phyloP scores from a whole-genome alignment of 129 eudicot species.

The Chrysanthemum lavandulifolium region DNA sequence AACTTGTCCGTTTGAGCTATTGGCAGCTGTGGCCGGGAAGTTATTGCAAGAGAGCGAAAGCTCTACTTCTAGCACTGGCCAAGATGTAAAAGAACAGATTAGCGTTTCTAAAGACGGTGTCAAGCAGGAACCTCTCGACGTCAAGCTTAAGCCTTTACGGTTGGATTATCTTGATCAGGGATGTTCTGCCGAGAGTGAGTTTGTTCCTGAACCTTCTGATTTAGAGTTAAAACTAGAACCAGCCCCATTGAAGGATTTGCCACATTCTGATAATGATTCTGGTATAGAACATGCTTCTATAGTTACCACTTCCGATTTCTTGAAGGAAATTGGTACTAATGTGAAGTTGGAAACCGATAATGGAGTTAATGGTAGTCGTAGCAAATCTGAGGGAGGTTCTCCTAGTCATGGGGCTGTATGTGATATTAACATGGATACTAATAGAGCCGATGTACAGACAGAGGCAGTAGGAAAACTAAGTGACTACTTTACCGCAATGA shows the following conservation, averaged over 20 bases:
- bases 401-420: constrained; percentile 32
- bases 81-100: constrained; percentile 45
- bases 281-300: constrained; percentile 45
- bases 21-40: constrained; percentile 97
- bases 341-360: constrained; percentile 37
- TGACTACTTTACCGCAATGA: constrained; percentile 42
- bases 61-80: constrained; percentile 82
- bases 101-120: constrained; percentile 29
- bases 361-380: constrained; percentile 15
- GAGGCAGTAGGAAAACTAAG: constrained; percentile 36
- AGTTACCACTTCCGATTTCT: constrained; percentile 41
- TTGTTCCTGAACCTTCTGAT: constrained; percentile 44
- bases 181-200: constrained; percentile 67
- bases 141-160: constrained; percentile 44
- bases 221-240: constrained; percentile 33
- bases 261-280: constrained; percentile 47
- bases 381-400: constrained; percentile 34
- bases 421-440: constrained; percentile 35
- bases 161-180: constrained; percentile 80
- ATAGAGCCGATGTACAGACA: constrained; percentile 33
- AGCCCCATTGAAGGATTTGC: constrained; percentile 29
- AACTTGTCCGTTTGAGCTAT: constrained; percentile 82
- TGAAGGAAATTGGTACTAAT: constrained; percentile 39
- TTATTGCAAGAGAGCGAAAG: constrained; percentile 86
- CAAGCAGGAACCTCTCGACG: constrained; percentile 46